Evolutionary conservation across 129 eudicot species (phyloP).

Genomic region (Escallonia herrerae): DNA sequence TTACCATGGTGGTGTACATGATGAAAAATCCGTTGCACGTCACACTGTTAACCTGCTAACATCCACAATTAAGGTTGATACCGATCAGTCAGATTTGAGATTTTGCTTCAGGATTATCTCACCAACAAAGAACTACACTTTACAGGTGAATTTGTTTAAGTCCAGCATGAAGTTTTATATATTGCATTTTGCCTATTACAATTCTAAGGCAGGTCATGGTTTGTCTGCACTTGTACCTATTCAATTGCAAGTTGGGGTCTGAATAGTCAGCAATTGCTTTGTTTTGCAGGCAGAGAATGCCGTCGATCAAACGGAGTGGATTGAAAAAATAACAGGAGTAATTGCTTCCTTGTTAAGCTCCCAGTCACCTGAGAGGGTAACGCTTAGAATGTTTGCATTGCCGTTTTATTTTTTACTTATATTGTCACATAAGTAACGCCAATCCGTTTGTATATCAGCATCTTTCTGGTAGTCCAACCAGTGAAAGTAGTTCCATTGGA

Average conservation of each 20-base stretch:
- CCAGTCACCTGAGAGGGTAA: slow-evolving; percentile 71
- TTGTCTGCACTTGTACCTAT: background rate
- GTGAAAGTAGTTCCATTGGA: slow-evolving; percentile 41
- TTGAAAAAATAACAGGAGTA: slow-evolving; percentile 87
- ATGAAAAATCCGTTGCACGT: slow-evolving; percentile 74
- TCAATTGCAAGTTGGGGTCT: background rate
- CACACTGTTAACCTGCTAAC: slow-evolving; percentile 91
- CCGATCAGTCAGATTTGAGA: slow-evolving; percentile 84
- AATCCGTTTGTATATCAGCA: slow-evolving; percentile 26
- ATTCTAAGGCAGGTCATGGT: background rate
- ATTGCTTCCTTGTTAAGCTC: slow-evolving; percentile 78
- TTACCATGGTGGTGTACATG: slow-evolving; percentile 80
- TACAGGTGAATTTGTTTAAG: slow-evolving; percentile 51
- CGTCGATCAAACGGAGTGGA: slow-evolving; percentile 87
- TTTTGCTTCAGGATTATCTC: slow-evolving; percentile 96
- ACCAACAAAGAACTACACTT: slow-evolving; percentile 80
- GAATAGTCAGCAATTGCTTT: slow-evolving; percentile 1
- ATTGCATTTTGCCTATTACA: slow-evolving; percentile 2
- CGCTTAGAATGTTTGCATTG: background rate
- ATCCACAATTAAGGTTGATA: slow-evolving; percentile 83
- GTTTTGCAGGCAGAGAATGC: slow-evolving; percentile 76
- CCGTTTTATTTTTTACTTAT: background rate
- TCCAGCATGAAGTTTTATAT: background rate
- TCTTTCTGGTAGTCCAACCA: slow-evolving; percentile 46
- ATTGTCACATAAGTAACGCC: slow-evolving; percentile 1